phyloP scores from a whole-genome alignment of 2,329 filamentous ascomycete genomes.

The Penicillium vulpinum region DNA sequence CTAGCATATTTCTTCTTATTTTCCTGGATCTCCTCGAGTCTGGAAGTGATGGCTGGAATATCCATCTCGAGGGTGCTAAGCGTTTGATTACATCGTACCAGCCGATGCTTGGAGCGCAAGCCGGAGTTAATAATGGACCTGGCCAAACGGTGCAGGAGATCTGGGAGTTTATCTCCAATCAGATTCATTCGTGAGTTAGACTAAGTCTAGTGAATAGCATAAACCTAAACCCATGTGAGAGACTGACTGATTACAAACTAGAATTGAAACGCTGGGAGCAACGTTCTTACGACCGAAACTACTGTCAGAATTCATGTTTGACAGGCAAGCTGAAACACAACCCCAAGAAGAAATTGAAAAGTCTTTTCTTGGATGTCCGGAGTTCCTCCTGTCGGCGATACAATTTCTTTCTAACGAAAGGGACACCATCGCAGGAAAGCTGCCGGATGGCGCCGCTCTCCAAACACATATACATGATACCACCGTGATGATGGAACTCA shows the following conservation, averaged over 20 bases:
- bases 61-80: slow-evolving; percentile 36
- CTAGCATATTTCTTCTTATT: slow-evolving; percentile 37
- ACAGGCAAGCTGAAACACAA: slow-evolving; percentile 15
- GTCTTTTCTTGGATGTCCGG: slow-evolving; percentile 40
- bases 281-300: slow-evolving; percentile 35
- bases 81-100: slow-evolving; percentile 25
- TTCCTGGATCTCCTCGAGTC: slow-evolving; percentile 37
- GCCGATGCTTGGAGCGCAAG: slow-evolving; percentile 2
- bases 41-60: slow-evolving; percentile 36
- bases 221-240: not conserved
- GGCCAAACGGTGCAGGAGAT: slow-evolving; percentile 32
- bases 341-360: slow-evolving; percentile 31
- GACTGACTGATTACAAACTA: slow-evolving; percentile 8
- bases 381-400: slow-evolving; percentile 32
- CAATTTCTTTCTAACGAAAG: slow-evolving; percentile 30
- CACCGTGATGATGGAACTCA: slow-evolving; percentile 17
- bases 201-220: not conserved
- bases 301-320: slow-evolving; percentile 24
- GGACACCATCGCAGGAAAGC: slow-evolving; percentile 21
- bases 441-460: not conserved
- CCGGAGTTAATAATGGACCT: slow-evolving; percentile 20
- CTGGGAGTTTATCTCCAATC: slow-evolving; percentile 31
- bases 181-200: slow-evolving; percentile 31
- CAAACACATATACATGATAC: slow-evolving; percentile 15
- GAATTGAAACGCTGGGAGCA: slow-evolving; percentile 36